phyloP scores from a whole-genome alignment of 2,329 filamentous ascomycete species.

The Fusarium caatingaense region DNA sequence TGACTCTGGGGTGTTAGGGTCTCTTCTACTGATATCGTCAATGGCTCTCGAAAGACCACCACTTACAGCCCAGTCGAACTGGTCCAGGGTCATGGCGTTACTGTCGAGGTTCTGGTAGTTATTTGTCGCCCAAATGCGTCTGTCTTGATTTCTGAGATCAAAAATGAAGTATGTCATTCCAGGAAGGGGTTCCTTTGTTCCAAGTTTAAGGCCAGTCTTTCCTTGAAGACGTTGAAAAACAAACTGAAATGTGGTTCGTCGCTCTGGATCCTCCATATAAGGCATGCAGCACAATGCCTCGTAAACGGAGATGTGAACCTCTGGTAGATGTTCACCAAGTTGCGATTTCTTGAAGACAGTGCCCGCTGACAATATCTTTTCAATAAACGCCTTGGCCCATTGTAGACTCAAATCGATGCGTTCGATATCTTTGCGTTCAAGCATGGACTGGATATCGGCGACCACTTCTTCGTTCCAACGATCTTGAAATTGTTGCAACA shows the following conservation, averaged over 20 bases:
- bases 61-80: constrained; percentile 90
- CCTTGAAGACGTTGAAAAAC: constrained; percentile 81
- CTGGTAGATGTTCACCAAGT: constrained; percentile 61
- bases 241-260: constrained; percentile 75
- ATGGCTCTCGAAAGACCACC: constrained; percentile 77
- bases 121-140: constrained; percentile 53
- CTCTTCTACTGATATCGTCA: constrained; percentile 66
- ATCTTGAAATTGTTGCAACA: constrained; percentile 72
- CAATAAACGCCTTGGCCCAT: constrained; percentile 67
- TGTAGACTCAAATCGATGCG: constrained; percentile 70
- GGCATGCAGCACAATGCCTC: constrained; percentile 88
- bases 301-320: constrained; percentile 83
- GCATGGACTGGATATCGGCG: constrained; percentile 63
- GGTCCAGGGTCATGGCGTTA: constrained; percentile 70
- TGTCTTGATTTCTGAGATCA: constrained; percentile 67
- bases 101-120: constrained; percentile 64
- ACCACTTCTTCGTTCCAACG: constrained; percentile 63
- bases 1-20: constrained; percentile 52
- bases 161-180: constrained; percentile 90
- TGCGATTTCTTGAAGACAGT: constrained; percentile 60
- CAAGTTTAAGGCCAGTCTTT: constrained; percentile 81
- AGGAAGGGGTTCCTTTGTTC: constrained; percentile 77
- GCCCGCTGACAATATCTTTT: constrained; percentile 61
- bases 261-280: constrained; percentile 71
- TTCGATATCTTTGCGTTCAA: constrained; percentile 70